Evolutionary conservation across 2,329 filamentous ascomycete genomes (phyloP), one percentile per base, ranked within the genome.

Genomic region (Monosporascus sp.): DNA sequence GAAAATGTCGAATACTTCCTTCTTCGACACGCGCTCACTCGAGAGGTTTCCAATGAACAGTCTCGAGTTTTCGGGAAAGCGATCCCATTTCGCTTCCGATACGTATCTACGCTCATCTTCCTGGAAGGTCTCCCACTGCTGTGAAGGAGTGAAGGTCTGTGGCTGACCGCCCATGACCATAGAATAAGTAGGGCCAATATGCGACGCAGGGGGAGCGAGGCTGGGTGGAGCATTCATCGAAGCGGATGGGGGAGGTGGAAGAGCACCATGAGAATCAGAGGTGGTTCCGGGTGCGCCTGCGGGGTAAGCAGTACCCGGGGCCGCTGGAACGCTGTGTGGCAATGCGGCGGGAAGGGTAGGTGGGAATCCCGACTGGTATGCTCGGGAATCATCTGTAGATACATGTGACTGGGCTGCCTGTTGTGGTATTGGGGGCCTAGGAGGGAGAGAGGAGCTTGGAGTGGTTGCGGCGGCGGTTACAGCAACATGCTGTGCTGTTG

Each of bases 1-100:
- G 67, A 99, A 97, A 18, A 93, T 80, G 66, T 96, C 88, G 71
- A 96, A 97, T 8, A 97, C 84, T 70, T 97, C 92, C 59, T 88
- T 84, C 72, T 97, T 97, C 6, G 90, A 94, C 15, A 96, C 92
- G 66, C 92, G 87, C 68, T 97, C 93, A 50, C 89, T 93, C 2
- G 91, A 92, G 11, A 99, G 79, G 67, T 97, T 99, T 51, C 92
- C 89, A 67, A 94, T 89, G 65, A 93, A 93, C 49, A 94, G 78
- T 55, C 89, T 80, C 18, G 88, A 91, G 5, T 86, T 87, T 50
- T 84, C 78, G 0, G 89, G 89, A 63, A 93, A 93, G 57, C 84
- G 82, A 63, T 92, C 88, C 89, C 89, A 93, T 62, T 88, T 84
- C 31, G 86, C 88, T 63, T 92, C 88, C 0, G 83, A 82, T 61